phyloP scores from a whole-genome alignment of 805 yeast species.

The Ogataea minuta region DNA sequence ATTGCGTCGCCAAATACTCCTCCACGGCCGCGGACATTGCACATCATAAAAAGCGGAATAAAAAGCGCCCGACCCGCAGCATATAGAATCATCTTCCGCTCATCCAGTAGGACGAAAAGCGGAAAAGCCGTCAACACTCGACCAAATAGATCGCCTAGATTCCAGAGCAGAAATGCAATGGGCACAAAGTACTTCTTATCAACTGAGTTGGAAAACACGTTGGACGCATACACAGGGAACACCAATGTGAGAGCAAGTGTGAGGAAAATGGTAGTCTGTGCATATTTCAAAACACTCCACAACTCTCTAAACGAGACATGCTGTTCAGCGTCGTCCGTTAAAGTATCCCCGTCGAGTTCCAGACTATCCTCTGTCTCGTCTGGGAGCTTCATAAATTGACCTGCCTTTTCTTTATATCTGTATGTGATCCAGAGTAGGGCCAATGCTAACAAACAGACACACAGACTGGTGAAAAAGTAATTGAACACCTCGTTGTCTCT shows the following conservation, averaged over 20 bases:
- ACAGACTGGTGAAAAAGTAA: slow-evolving; percentile 37
- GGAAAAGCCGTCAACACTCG: slow-evolving; percentile 61
- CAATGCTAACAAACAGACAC: slow-evolving; percentile 23
- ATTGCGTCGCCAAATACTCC: slow-evolving; percentile 55
- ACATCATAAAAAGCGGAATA: slow-evolving; percentile 69
- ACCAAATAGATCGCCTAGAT: slow-evolving; percentile 82
- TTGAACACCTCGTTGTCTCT: slow-evolving; percentile 32
- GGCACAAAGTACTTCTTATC: slow-evolving; percentile 59
- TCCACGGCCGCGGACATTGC: slow-evolving; percentile 51
- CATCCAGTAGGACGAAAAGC: slow-evolving; percentile 41
- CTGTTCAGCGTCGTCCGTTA: slow-evolving; percentile 12
- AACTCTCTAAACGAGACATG: slow-evolving; percentile 60
- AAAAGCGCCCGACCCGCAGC: slow-evolving; percentile 55
- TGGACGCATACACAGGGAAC: slow-evolving; percentile 89
- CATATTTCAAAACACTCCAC: slow-evolving; percentile 59
- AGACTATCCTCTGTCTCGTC: not conserved
- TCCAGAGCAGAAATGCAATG: slow-evolving; percentile 80
- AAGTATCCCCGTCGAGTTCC: slow-evolving; percentile 3
- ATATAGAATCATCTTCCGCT: slow-evolving; percentile 47
- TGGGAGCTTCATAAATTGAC: slow-evolving; percentile 8
- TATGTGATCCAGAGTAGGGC: slow-evolving; percentile 22
- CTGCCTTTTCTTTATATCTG: slow-evolving; percentile 17
- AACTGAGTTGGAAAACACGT: slow-evolving; percentile 45
- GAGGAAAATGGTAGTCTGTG: slow-evolving; percentile 68
- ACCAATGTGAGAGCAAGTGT: slow-evolving; percentile 72